Base-by-base conservation (phyloP, 2,329 filamentous ascomycete species). In the Leptodontidium sp. region DNA sequence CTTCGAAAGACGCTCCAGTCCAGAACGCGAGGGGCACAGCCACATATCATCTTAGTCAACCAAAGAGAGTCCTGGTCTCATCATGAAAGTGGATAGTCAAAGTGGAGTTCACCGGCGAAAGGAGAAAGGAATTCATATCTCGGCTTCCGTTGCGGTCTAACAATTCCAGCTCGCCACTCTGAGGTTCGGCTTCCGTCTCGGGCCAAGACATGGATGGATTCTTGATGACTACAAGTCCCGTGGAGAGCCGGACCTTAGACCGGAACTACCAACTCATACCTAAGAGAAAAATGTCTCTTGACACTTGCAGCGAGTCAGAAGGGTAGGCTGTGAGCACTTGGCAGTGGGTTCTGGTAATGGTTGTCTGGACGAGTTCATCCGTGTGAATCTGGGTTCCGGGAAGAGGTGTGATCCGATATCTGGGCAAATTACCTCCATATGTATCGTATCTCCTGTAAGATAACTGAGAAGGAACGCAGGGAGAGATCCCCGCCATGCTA, bases 151-250 rank as follows among this genome's bases (percentile, higher is more conserved):
- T 49, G 58, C 58, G 58, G 58, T 24, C 17, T 14, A 45, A 47
- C 4, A 49, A 4, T 61, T 43, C 29, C 26, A n/a, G 3, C 3
- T 43, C n/a, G n/a, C 57, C 24, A 47, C 32, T 40, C 24, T 40
- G 32, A 12, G 12, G 15, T n/a, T 62, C 65, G 57, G 62, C 9
- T 15, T 58, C 62, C 62, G 62, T 47, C 21, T 47, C 62, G 62
- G 65, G 65, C 65, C 57, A 66, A 62, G 57, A 66, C 35, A 14
- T 29, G 24, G 43, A n/a, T n/a, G n/a, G n/a, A n/a, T n/a, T n/a
- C n/a, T n/a, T n/a, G n/a, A n/a, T n/a, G n/a, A n/a, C n/a, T n/a
- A n/a, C n/a, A n/a, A n/a, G n/a, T n/a, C n/a, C n/a, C n/a, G n/a
- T n/a, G n/a, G n/a, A n/a, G n/a, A n/a, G n/a, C n/a, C n/a, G n/a